phyloP scores from a whole-genome alignment of 495 filamentous ascomycete species.

The Penicillium manginii region DNA sequence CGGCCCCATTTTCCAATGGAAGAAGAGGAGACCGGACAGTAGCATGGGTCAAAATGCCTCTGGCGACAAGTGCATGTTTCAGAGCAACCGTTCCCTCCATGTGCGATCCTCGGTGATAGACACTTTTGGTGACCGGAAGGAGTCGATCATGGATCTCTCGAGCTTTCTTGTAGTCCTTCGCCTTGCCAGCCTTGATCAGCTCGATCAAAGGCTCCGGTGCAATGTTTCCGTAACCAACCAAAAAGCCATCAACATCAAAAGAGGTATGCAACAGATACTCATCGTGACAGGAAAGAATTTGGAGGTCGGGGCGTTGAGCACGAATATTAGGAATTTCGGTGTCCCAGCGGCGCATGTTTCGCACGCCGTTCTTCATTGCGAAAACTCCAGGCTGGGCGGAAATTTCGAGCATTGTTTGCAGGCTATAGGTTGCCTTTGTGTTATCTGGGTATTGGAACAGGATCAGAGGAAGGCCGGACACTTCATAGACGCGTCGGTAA shows the following conservation, averaged over 20 bases:
- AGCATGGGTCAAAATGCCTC: conserved; percentile 36
- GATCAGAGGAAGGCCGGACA: conserved; percentile 35
- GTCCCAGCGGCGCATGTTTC: conserved; percentile 44
- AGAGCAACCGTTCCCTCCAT: conserved; percentile 41
- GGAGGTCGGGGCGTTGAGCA: conserved; percentile 33
- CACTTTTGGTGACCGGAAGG: conserved; percentile 34
- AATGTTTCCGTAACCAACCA: conserved; percentile 45
- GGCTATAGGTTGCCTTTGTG: conserved; percentile 39
- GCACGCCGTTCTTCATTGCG: conserved; percentile 44
- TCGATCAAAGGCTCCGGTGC: conserved; percentile 39
- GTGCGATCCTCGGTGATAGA: conserved; percentile 40
- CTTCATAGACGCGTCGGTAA: conserved; percentile 37
- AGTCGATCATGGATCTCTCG: conserved; percentile 36
- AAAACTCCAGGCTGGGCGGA: conserved; percentile 37
- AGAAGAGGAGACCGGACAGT: conserved; percentile 34
- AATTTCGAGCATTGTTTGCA: conserved; percentile 43
- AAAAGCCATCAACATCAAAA: conserved; percentile 40
- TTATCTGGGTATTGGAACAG: conserved; percentile 44
- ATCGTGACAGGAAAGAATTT: conserved; percentile 41
- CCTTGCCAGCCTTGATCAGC: conserved; percentile 38
- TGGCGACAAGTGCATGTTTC: conserved; percentile 38
- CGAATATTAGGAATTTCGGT: conserved; percentile 41
- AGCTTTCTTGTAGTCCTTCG: conserved; percentile 36
- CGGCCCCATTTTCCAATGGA: conserved; percentile 32
- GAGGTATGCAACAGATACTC: conserved; percentile 42